Evolutionary conservation across 164 flowering plant species (phyloP).

Genomic region (Vitis rupestris): DNA sequence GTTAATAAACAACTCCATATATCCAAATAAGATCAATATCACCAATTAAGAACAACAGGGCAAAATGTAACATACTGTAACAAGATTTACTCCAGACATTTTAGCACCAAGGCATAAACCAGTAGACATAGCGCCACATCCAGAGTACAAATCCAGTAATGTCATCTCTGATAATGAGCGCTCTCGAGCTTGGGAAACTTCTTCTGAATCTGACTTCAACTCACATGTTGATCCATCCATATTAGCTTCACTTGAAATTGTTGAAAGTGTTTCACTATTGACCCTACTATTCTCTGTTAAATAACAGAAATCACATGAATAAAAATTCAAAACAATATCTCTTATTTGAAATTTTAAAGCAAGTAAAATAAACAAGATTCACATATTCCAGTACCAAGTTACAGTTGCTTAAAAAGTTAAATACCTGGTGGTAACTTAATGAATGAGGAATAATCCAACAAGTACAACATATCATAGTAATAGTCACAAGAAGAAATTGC

Average conservation of each 20-base stretch:
- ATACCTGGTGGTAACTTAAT: slow-evolving; percentile 33
- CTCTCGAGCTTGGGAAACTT: not conserved
- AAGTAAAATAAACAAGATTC: not conserved
- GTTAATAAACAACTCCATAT: too few species aligned
- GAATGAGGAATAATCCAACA: slow-evolving; percentile 43
- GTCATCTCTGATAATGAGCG: slow-evolving; percentile 23
- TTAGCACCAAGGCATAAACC: slow-evolving; percentile 81
- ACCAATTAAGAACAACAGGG: not conserved
- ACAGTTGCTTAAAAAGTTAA: not conserved
- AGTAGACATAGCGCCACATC: slow-evolving; percentile 96
- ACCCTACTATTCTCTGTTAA: slow-evolving; percentile 17
- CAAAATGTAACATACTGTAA: slow-evolving; percentile 51
- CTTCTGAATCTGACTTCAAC: slow-evolving; percentile 12
- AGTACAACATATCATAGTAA: slow-evolving; percentile 56
- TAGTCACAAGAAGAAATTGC: slow-evolving; percentile 41
- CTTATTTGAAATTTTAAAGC: not conserved
- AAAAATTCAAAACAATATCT: not conserved
- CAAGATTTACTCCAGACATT: slow-evolving; percentile 47
- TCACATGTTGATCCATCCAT: slow-evolving; percentile 11
- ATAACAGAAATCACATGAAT: not conserved
- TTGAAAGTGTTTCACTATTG: slow-evolving; percentile 32
- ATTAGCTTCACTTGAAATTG: slow-evolving; percentile 33
- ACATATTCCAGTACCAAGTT: not conserved
- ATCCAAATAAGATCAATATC: too few species aligned
- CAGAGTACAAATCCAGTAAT: slow-evolving; percentile 70